phyloP scores from a whole-genome alignment of 202 grass and related monocot genomes.

The Setaria viridis region DNA sequence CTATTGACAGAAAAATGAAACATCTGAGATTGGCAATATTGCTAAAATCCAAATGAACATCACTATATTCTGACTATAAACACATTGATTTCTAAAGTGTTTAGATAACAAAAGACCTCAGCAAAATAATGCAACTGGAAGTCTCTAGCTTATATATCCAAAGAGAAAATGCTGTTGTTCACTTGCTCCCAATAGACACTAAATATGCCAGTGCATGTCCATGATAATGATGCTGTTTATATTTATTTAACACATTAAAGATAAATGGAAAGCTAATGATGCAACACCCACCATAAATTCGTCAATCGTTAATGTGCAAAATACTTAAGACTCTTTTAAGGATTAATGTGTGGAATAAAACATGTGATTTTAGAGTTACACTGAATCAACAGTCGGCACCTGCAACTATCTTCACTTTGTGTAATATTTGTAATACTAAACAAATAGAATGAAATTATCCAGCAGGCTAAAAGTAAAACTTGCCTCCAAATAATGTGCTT shows the following conservation, averaged over 20 bases:
- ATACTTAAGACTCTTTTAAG: slow-evolving; percentile 21
- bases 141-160: slow-evolving; percentile 9
- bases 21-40: slow-evolving; percentile 21
- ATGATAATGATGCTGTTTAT: slow-evolving; percentile 8
- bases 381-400: slow-evolving; percentile 28
- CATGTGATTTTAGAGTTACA: slow-evolving; percentile 15
- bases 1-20: slow-evolving; percentile 24
- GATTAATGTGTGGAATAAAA: not conserved
- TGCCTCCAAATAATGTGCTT: slow-evolving; percentile 70
- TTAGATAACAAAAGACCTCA: slow-evolving; percentile 10
- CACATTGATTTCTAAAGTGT: slow-evolving; percentile 20
- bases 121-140: slow-evolving; percentile 35
- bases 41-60: slow-evolving; percentile 4
- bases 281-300: slow-evolving; percentile 4
- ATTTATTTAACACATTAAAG: slow-evolving; percentile 28
- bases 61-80: slow-evolving; percentile 5
- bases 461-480: slow-evolving; percentile 49
- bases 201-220: slow-evolving; percentile 8
- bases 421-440: slow-evolving; percentile 18
- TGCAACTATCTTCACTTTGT: slow-evolving; percentile 2
- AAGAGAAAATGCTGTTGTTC: slow-evolving; percentile 4
- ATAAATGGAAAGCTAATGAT: slow-evolving; percentile 20
- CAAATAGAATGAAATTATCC: slow-evolving; percentile 31
- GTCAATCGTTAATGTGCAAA: not conserved
- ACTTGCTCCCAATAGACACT: not conserved